These are phyloP conservation scores for Pelargonium cotyledonis DNA, from an alignment of 441 rosid species.

Conservation along the genomic window DNA sequence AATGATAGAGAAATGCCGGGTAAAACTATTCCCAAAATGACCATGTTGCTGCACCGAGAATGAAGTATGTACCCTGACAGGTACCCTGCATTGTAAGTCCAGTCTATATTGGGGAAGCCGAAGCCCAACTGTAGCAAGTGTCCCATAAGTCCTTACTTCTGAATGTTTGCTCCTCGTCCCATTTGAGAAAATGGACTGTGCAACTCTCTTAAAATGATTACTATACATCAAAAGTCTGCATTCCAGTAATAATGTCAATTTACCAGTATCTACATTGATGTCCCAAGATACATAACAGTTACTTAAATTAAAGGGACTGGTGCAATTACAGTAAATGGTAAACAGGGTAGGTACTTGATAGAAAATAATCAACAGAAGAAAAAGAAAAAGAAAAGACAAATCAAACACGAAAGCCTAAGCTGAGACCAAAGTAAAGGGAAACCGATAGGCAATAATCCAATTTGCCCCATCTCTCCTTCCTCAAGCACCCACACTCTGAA, in stretches of 20 bases:
- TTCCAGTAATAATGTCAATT: slow-evolving; percentile 16
- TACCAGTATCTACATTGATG: neutral
- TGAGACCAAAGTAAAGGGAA: neutral
- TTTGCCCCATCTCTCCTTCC: neutral
- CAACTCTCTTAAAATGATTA: slow-evolving; percentile 35
- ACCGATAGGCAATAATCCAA: neutral
- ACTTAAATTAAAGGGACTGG: neutral
- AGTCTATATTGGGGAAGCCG: slow-evolving; percentile 34
- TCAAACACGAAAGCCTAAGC: neutral
- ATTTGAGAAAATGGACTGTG: slow-evolving; percentile 25
- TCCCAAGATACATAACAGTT: neutral
- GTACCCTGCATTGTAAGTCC: slow-evolving; percentile 33
- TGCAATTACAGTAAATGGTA: neutral
- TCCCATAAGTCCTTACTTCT: slow-evolving; percentile 40
- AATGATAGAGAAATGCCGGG: slow-evolving; percentile 37
- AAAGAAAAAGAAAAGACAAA: neutral
- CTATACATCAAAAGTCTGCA: slow-evolving; percentile 57
- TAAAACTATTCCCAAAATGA: slow-evolving; percentile 18
- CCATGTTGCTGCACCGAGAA: slow-evolving; percentile 28
- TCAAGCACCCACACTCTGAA: neutral
- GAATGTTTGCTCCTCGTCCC: slow-evolving; percentile 19
- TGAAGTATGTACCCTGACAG: slow-evolving; percentile 30
- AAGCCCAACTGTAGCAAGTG: slow-evolving; percentile 37
- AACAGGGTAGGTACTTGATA: neutral
- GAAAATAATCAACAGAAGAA: neutral